Base-by-base conservation (phyloP, 2,329 filamentous ascomycete genomes). In the Phaeosphaeria sp. region DNA sequence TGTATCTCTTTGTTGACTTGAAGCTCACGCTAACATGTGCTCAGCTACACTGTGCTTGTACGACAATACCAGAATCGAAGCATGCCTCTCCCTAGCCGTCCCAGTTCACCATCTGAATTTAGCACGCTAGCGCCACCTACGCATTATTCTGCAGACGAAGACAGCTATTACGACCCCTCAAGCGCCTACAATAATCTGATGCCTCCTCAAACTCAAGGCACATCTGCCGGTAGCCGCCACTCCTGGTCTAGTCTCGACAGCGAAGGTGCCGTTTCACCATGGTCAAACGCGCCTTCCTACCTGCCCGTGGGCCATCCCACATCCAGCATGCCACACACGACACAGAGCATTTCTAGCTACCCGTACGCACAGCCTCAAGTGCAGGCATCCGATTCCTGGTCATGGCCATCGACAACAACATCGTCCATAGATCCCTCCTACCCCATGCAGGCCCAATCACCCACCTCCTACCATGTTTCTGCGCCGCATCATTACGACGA, bases 11-110 rank as follows among this genome's bases (percentile, higher is more conserved):
- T 6, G 11, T 23, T 20, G 17, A 22, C 15, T 5, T 9, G 15
- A 36, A 11, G 17, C 5, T 21, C 27, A 5, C 27, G 3, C 39
- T 60, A 36, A 65, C 23, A 3, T 46, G 1, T 25, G 20, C 25
- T 15, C 25, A 72, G 70, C 15, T 73, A 74, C 56, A 75, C 72
- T 9, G 71, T 75, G 6, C 65, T 75, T 15, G 60, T 72, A 10
- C 68, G 72, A 18, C 57, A 67, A 54, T 74, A 72, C 33, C 68
- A 72, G 50, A 71, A 72, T 46, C 65, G 68, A 52, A 70, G 72
- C 50, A 71, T 74, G 52, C 51, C 56, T 9, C 59, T 74, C 43
- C 65, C 69, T 5, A 64, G 63, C 30, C 62, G 62, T n/a, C 58
- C 63, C 39, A 66, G 55, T n/a, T 64, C 65, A 27, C 64, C 63